Percentiles rank a stretch among this genome's conserved stretches.
Conservation (phyloP, 306 rosid genomes). For the Lotus japonicus region DNA sequence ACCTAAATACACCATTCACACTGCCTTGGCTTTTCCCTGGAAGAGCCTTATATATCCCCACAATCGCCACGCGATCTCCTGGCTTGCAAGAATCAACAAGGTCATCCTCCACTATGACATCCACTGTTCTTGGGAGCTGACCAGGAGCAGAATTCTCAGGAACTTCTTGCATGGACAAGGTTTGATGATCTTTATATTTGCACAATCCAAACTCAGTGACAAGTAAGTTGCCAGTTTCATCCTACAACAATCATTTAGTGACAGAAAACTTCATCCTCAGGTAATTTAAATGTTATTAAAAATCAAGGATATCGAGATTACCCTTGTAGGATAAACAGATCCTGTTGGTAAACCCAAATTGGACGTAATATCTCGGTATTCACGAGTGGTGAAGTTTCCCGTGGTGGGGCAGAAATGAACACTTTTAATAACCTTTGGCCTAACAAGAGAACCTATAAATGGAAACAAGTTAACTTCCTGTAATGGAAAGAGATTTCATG, state of each 20-base stretch:
- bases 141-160: conserved; percentile 99
- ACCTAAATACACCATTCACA: conserved; percentile 97
- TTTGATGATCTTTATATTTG: conserved; percentile 94
- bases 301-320: conserved; percentile 39
- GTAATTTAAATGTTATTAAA: conserved; percentile 12
- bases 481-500: neutral
- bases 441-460: conserved; percentile 81
- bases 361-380: conserved; percentile 91
- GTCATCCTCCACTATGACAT: conserved; percentile 86
- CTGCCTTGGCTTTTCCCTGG: conserved; percentile 90
- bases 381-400: conserved; percentile 59
- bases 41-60: conserved; percentile 90
- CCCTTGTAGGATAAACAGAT: conserved; percentile 97
- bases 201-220: conserved; percentile 95
- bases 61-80: conserved; percentile 92
- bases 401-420: conserved; percentile 95
- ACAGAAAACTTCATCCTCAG: neutral
- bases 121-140: conserved; percentile 97
- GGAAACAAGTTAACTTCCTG: conserved; percentile 14
- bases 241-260: conserved; percentile 36
- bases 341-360: conserved; percentile 95
- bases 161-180: conserved; percentile 93
- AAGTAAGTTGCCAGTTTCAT: conserved; percentile 81
- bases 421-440: conserved; percentile 97
- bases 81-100: conserved; percentile 97